Evolutionary conservation across 1,284 basidiomycete genomes (phyloP), one percentile per base, ranked within the genome.

Genomic region (Pseudozyma sp.): DNA sequence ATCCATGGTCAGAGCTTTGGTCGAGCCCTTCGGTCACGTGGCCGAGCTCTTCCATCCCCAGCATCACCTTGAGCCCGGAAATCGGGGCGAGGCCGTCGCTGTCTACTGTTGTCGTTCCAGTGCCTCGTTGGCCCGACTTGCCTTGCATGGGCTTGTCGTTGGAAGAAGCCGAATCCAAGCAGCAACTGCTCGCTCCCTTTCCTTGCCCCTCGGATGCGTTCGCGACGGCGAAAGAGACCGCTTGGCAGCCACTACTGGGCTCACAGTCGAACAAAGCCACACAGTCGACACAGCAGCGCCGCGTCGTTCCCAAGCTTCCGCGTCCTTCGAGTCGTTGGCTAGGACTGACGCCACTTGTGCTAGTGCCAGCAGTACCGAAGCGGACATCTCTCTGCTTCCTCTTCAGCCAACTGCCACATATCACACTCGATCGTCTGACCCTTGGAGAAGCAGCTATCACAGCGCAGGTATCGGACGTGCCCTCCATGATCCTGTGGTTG

Each of bases 91-190:
- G 0, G 65, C 52, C 14, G 9, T 52, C 5, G 51, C 68, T 16
- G 38, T 21, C 4, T 73, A 68, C 36, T 73, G 65, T 40, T 73
- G 70, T 25, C 44, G 53, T 13, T 63, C 65, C 16, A 73, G 65
- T 21, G 61, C 70, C n/a, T 31, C 53, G 10, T 31, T 73, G 31
- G 70, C 70, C 3, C 49, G 31, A 18, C 51, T 60, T 16, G 51
- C 70, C 14, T 31, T 73, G 45, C 21, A 73, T 36, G 61, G 60
- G 5, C 42, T 73, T 6, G 16, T 54, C 16, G 48, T 73, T 2
- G 70, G 70, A 9, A 63, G 19, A 5, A 36, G 25, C 35, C 51
- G 40, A 39, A 36, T 70, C 13, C 51, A 47, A 42, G 68, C 68
- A 9, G 40, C 11, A 8, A 10, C 54, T 13, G 39, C 16, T 13